phyloP scores from a whole-genome alignment of 257 asterid genomes.

The Mentha longifolia region DNA sequence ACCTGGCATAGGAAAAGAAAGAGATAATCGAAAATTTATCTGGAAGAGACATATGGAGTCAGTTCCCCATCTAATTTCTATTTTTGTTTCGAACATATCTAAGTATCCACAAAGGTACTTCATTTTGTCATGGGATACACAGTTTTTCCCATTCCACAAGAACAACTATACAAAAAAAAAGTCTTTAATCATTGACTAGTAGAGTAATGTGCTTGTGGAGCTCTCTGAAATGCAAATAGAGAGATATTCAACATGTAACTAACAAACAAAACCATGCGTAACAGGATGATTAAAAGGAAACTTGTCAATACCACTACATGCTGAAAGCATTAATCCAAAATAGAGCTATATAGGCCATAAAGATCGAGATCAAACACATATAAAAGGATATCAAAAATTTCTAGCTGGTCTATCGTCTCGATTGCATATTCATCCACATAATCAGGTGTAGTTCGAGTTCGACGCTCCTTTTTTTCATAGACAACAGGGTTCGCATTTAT shows the following conservation, averaged over 20 bases:
- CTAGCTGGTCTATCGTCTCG: constrained; percentile 77
- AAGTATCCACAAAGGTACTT: background rate
- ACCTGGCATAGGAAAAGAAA: background rate
- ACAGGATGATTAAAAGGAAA: constrained; percentile 16
- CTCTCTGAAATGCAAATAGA: background rate
- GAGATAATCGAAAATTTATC: background rate
- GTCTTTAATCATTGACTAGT: background rate
- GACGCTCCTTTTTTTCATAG: constrained; percentile 85
- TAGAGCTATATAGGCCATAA: background rate
- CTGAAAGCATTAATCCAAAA: background rate
- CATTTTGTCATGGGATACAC: background rate
- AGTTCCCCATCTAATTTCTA: constrained; percentile 1
- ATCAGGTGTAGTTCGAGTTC: constrained; percentile 49
- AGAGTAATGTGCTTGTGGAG: background rate
- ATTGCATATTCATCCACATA: constrained; percentile 64
- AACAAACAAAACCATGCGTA: constrained; percentile 3
- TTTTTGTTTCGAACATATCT: background rate
- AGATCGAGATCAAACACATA: constrained; percentile 14
- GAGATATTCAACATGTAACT: background rate
- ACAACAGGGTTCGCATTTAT: constrained; percentile 90
- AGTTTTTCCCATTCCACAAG: constrained; percentile 4
- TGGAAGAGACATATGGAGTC: background rate
- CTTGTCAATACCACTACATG: background rate
- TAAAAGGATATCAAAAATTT: constrained; percentile 90
- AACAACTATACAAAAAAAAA: background rate